Percentiles rank a stretch among this genome's conserved stretches.
Conservation (phyloP, 805 yeast genomes). For the Nakazawaea laoshanensis region DNA sequence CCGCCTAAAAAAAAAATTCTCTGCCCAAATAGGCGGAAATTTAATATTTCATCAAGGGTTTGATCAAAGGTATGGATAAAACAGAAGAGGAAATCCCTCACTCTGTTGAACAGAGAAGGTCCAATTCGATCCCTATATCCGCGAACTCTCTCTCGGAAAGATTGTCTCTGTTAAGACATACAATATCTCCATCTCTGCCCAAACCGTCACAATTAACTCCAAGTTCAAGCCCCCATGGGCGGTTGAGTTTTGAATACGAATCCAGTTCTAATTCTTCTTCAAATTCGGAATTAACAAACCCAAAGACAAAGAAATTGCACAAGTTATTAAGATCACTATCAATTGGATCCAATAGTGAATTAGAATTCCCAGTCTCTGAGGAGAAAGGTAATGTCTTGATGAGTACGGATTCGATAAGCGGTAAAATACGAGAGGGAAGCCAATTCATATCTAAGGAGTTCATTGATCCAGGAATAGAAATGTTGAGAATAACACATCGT, state of each 20-base stretch:
- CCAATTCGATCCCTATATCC: slow-evolving; percentile 8
- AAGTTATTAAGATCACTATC: slow-evolving; percentile 4
- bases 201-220: background rate
- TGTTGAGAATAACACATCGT: slow-evolving; percentile 62
- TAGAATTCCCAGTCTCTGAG: background rate
- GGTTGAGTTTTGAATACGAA: background rate
- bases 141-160: slow-evolving; percentile 3
- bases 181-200: slow-evolving; percentile 1
- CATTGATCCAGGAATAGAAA: slow-evolving; percentile 49
- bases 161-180: slow-evolving; percentile 5
- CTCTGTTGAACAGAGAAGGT: slow-evolving; percentile 3
- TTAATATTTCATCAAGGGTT: too few species aligned
- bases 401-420: slow-evolving; percentile 1
- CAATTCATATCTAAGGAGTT: slow-evolving; percentile 34
- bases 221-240: background rate
- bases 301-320: background rate
- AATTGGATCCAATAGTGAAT: background rate
- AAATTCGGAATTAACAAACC: too few species aligned
- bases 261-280: background rate
- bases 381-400: background rate
- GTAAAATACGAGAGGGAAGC: slow-evolving; percentile 8
- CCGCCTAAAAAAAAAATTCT: too few species aligned
- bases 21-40: too few species aligned
- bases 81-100: background rate
- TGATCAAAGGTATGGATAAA: too few species aligned